These are phyloP conservation scores for Ceratocystis lukuohia DNA, from an alignment of 2,329 filamentous ascomycete species.

Conservation along the genomic window DNA sequence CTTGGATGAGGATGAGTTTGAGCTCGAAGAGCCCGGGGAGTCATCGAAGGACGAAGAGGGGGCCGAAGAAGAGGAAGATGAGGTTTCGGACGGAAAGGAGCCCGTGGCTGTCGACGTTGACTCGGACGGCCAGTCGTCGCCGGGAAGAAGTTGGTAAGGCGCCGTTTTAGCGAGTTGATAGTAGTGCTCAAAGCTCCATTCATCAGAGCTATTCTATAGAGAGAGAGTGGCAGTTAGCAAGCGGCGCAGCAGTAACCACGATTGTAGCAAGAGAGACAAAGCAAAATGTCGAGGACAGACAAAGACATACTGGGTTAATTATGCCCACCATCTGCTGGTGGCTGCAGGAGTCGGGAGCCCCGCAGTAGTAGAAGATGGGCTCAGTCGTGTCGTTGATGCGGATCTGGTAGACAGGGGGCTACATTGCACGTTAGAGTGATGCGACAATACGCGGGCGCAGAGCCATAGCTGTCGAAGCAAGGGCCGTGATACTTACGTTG, in stretches of 20 bases:
- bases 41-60: constrained; percentile 16
- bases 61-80: constrained; percentile 18
- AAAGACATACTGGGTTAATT: constrained; percentile 50
- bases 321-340: constrained; percentile 59
- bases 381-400: constrained; percentile 41
- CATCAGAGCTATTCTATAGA: constrained; percentile 8
- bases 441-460: neutral
- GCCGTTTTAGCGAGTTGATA: constrained; percentile 34
- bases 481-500: constrained; percentile 28
- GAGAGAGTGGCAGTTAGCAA: constrained; percentile 15
- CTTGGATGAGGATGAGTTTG: constrained; percentile 6
- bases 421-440: neutral
- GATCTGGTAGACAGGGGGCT: constrained; percentile 33
- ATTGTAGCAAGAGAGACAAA: neutral
- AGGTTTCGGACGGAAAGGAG: constrained; percentile 10
- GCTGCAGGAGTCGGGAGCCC: constrained; percentile 51
- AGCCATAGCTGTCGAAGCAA: neutral
- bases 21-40: constrained; percentile 12
- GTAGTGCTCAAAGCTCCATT: constrained; percentile 35
- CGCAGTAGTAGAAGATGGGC: constrained; percentile 58
- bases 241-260: neutral
- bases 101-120: constrained; percentile 20
- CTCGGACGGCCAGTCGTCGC: constrained; percentile 41
- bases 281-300: neutral
- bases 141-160: constrained; percentile 41